Evolutionary conservation across 208 protist genomes (phyloP), one percentile per base, ranked within the genome.

Genomic region (Crithidia thermophila): DNA sequence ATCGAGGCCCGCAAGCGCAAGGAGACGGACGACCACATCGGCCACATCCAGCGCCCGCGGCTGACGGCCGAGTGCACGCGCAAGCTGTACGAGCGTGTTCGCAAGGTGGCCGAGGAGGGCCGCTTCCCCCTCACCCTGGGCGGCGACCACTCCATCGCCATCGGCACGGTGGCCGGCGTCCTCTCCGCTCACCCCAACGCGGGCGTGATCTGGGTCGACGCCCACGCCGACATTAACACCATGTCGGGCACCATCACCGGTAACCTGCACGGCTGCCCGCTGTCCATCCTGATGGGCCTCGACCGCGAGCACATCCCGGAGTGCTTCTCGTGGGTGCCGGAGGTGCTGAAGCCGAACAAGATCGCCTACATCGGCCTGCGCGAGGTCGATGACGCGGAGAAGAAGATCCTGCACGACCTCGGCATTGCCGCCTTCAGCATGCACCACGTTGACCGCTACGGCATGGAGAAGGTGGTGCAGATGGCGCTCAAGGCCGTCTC

Each of bases 211-310:
- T 93, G 87, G 87, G 78, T 93, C 9, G 87, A 93, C 57, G 87
- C 87, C 13, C 87, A 93, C 46, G 81, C 84, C 6, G 87, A 93
- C 52, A 93, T 93, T 68, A 93, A 93, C 68, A 88, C 84, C 20
- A 80, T 84, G 50, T 66, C 52, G 18, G 49, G 65, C 39, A 82
- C 75, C 50, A 14, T 69, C 56, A 75, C 78, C 20, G 87, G 84
- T 47, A 90, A 93, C 70, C 85, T 93, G 13, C 87, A 93, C 62
- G 87, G 87, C 37, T 90, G 88, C 79, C 87, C 87, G 9, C 50
- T 93, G 4, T 79, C 81, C 10, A 68, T 85, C 42, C 61, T 93
- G 36, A 65, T 84, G 68, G 77, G 78, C 16, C 68, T 85, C n/a
- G 77, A 83, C 64, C 75, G 72, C 36, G 69, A 60, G 1, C 72